phyloP scores from a whole-genome alignment of 768 basidiomycete species.

The Lactarius pseudohatsudake region DNA sequence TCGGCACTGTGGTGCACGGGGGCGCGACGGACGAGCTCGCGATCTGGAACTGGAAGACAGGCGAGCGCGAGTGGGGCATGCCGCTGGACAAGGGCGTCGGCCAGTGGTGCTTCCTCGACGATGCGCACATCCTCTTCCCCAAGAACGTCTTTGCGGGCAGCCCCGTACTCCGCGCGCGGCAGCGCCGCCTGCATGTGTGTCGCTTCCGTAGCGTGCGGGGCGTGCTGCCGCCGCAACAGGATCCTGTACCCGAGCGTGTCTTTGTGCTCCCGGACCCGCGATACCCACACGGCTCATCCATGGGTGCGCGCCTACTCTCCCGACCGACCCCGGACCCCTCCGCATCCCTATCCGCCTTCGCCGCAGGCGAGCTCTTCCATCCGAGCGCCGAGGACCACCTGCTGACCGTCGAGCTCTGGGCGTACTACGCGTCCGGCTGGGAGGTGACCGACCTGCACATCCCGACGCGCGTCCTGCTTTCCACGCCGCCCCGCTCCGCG shows the following conservation, averaged over 20 bases:
- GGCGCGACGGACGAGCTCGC: background rate
- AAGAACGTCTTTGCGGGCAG: constrained; percentile 2
- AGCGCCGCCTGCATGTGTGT: constrained; percentile 9
- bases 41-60: constrained; percentile 19
- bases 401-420: constrained; percentile 5
- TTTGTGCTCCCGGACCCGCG: constrained; percentile 9
- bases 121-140: constrained; percentile 11
- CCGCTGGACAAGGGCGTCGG: constrained; percentile 7
- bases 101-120: constrained; percentile 16
- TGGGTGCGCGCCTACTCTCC: constrained; percentile 10
- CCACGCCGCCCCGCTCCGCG: background rate
- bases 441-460: constrained; percentile 12
- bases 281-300: background rate
- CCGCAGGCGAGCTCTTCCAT: background rate
- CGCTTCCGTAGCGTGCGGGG: background rate
- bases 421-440: constrained; percentile 4
- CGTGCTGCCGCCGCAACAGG: background rate
- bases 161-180: background rate
- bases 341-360: background rate
- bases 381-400: background rate
- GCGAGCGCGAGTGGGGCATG: constrained; percentile 1
- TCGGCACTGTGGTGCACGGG: background rate
- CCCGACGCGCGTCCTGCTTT: constrained; percentile 1
- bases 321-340: background rate
- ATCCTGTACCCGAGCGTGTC: background rate